A percentile compares a stretch with the other conserved stretches of the same genome.
Evolutionary conservation across 2,329 filamentous ascomycete genomes (phyloP).

Genomic region (Cryphonectria parasitica): DNA sequence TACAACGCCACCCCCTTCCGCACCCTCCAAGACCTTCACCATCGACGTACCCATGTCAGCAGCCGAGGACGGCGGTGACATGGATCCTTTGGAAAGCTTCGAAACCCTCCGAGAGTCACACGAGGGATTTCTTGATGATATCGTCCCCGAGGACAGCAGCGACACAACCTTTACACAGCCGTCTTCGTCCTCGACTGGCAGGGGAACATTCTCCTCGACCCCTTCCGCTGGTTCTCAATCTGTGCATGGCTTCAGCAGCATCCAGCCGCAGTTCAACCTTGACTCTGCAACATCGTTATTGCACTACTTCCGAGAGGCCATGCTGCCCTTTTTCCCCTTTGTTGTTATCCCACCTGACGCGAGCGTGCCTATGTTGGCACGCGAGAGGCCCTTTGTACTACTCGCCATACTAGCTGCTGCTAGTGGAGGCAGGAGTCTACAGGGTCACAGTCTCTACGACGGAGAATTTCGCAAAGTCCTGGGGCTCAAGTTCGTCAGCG

Average conservation of each 20-base stretch:
- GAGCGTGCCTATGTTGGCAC: constrained; percentile 49
- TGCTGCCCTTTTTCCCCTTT: constrained; percentile 50
- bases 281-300: constrained; percentile 55
- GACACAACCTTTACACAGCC: constrained; percentile 20
- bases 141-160: constrained; percentile 29
- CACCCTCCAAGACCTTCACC: constrained; percentile 54
- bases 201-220: constrained; percentile 35
- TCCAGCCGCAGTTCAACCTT: constrained; percentile 59
- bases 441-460: constrained; percentile 58
- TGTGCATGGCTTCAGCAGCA: constrained; percentile 39
- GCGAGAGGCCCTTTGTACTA: constrained; percentile 55
- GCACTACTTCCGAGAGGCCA: constrained; percentile 45
- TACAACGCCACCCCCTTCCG: constrained; percentile 40
- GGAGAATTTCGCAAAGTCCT: constrained; percentile 61
- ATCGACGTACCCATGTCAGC: constrained; percentile 56
- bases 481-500: constrained; percentile 59
- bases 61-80: constrained; percentile 41
- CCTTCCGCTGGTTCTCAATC: constrained; percentile 38
- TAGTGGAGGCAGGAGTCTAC: constrained; percentile 50
- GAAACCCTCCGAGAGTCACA: constrained; percentile 50
- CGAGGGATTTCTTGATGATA: constrained; percentile 44
- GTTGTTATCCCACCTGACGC: constrained; percentile 46
- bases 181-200: constrained; percentile 28
- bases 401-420: constrained; percentile 57
- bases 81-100: constrained; percentile 38